phyloP scores from a whole-genome alignment of 352 stramenopile species.

The Peronospora belbahrii region DNA sequence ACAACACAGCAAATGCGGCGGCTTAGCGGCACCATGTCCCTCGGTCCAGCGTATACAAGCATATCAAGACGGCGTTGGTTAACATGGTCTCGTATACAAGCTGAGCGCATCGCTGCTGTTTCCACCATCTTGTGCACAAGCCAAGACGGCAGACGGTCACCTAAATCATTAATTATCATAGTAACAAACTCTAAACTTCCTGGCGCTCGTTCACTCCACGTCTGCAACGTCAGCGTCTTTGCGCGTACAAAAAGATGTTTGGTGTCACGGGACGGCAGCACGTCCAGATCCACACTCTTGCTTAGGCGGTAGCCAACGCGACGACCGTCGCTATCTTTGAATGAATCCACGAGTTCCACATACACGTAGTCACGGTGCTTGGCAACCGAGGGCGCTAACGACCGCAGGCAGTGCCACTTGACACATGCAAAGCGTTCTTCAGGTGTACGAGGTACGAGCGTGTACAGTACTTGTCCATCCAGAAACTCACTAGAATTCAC shows the following conservation, averaged over 20 bases:
- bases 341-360: constrained; percentile 76
- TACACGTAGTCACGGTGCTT: constrained; percentile 81
- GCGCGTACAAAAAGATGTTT: constrained; percentile 56
- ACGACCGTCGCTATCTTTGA: constrained; percentile 50
- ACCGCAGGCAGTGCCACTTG: constrained; percentile 78
- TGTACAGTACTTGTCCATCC: constrained; percentile 68
- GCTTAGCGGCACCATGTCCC: constrained; percentile 62
- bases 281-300: constrained; percentile 69
- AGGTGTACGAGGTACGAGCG: constrained; percentile 52
- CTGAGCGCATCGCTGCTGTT: constrained; percentile 59
- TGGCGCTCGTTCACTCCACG: constrained; percentile 48
- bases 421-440: constrained; percentile 70
- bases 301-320: constrained; percentile 61
- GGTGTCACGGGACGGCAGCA: constrained; percentile 34
- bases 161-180: constrained; percentile 79
- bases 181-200: constrained; percentile 64
- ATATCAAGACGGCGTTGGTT: constrained; percentile 69
- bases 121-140: constrained; percentile 81
- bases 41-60: constrained; percentile 54
- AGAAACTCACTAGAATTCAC: constrained; percentile 73
- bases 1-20: constrained; percentile 70
- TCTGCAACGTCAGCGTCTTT: constrained; percentile 72
- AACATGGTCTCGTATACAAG: constrained; percentile 70
- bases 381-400: constrained; percentile 57
- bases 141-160: constrained; percentile 66